These are phyloP conservation scores for Microbotryomycetes sp. DNA, from an alignment of 1,284 basidiomycete species.

Conservation along the genomic window DNA sequence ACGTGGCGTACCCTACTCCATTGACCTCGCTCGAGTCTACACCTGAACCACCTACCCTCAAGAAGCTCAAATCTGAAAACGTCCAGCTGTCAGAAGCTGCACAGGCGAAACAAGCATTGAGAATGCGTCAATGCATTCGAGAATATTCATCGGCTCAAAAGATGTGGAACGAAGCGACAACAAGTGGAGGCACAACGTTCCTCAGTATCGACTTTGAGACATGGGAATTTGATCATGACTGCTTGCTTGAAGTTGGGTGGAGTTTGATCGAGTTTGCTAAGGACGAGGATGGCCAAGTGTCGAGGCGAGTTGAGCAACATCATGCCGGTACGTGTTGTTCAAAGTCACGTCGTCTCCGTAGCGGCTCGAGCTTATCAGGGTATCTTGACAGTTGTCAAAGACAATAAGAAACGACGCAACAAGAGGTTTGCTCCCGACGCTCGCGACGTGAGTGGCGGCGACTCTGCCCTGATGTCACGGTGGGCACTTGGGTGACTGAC, in stretches of 20 bases:
- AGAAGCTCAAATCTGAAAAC: not conserved
- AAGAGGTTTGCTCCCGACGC: slow-evolving; percentile 14
- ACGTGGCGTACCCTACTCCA: not conserved
- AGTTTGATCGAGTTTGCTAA: slow-evolving; percentile 14
- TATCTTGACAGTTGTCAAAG: slow-evolving; percentile 20
- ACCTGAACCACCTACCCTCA: not conserved
- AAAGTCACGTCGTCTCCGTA: no score
- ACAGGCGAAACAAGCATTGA: not conserved
- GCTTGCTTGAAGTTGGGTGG: slow-evolving; percentile 27
- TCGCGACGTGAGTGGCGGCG: slow-evolving; percentile 12
- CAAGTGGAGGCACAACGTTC: slow-evolving; percentile 19
- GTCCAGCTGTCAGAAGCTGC: not conserved
- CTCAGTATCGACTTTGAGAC: slow-evolving; percentile 28
- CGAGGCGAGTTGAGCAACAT: slow-evolving; percentile 12
- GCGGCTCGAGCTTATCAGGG: no score
- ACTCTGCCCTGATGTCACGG: no score
- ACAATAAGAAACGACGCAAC: slow-evolving; percentile 13
- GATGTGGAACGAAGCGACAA: slow-evolving; percentile 1
- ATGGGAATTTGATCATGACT: slow-evolving; percentile 18
- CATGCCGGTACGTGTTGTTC: slow-evolving; percentile 8
- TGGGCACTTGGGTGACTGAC: not conserved
- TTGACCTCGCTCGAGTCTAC: not conserved
- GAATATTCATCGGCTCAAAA: not conserved
- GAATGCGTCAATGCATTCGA: not conserved
- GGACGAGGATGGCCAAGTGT: slow-evolving; percentile 6